Base-by-base conservation (phyloP, 768 basidiomycete species). In the Amanita rubescens region DNA sequence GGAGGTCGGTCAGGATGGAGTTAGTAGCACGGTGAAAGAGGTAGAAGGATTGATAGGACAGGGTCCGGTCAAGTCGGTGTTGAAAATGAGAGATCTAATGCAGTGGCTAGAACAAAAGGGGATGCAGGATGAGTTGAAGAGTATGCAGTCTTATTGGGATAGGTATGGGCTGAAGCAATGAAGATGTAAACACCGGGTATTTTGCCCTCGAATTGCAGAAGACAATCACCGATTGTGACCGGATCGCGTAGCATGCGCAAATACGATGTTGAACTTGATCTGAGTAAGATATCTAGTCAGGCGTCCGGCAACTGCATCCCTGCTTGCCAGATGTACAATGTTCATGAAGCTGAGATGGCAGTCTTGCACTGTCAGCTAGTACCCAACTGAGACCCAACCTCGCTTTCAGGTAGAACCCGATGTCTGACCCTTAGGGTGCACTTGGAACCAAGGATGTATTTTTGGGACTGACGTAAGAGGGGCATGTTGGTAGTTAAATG, bases 61-160 rank as follows among this genome's bases (percentile, higher is more conserved):
- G 41, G 87, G 82, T 7, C 73, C 77, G 14, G 87, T 98, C 22
- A 74, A 79, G 48, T 82, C 90, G 3, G 90, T 97, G 57, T 71
- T 96, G 57, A 84, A 78, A 65, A 87, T 98, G 84, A 70, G 79
- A 55, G 90, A 97, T 64, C 70, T 99, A 54, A 86, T 97, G 69
- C 64, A 66, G 3, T 98, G 91, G 85, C 69, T 97, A 58, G 78
- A 87, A 63, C 70, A 75, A 17, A 79, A 82, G 54, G 87, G 82
- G 0, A 76, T 80, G 63, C 64, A 71, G 11, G 79, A 83, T 53
- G 79, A 90, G 59, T 66, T 94, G 42, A 74, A 69, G 51, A 72
- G 69, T 32, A 93, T 97, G 92, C 74, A 79, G 63, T 79, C 72
- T 41, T 97, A 99, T 65, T 77, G 84, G 72, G 72, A 83, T 47